These are phyloP conservation scores for Coemansia sp. DNA, from an alignment of 192 early-diverging fungal species.

Conservation along the genomic window DNA sequence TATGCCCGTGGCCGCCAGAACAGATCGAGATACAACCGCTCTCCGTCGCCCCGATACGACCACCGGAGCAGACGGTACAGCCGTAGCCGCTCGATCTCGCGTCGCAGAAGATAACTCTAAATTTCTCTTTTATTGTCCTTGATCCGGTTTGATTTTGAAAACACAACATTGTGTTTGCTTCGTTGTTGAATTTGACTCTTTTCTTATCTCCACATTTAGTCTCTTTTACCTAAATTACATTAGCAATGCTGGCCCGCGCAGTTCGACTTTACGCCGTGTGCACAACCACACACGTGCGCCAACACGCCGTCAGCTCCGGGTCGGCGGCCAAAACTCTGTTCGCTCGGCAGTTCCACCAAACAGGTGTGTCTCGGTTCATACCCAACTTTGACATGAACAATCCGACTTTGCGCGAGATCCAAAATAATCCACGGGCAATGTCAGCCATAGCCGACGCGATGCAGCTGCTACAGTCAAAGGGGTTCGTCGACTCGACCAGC, in stretches of 20 bases:
- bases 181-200: no score
- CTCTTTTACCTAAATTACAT: background rate
- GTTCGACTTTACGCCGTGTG: background rate
- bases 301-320: background rate
- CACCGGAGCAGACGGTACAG: conserved; percentile 24
- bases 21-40: conserved; percentile 22
- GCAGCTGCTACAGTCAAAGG: conserved; percentile 27
- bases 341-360: conserved; percentile 12
- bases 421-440: conserved; percentile 27
- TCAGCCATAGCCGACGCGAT: conserved; percentile 16
- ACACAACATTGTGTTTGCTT: background rate
- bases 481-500: conserved; percentile 11
- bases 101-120: conserved; percentile 34
- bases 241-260: background rate
- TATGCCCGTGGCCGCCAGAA: conserved; percentile 16
- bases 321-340: background rate
- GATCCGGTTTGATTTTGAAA: conserved; percentile 1
- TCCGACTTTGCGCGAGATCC: conserved; percentile 19
- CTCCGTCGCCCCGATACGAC: conserved; percentile 38
- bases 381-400: conserved; percentile 18
- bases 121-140: background rate
- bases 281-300: background rate
- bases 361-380: background rate
- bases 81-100: conserved; percentile 48
- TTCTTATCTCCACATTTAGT: no score